A percentile compares a stretch with the other conserved stretches of the same genome.
These are phyloP conservation scores for Trypanosoma lewisi DNA, from an alignment of 208 protist species.

Conservation along the genomic window DNA sequence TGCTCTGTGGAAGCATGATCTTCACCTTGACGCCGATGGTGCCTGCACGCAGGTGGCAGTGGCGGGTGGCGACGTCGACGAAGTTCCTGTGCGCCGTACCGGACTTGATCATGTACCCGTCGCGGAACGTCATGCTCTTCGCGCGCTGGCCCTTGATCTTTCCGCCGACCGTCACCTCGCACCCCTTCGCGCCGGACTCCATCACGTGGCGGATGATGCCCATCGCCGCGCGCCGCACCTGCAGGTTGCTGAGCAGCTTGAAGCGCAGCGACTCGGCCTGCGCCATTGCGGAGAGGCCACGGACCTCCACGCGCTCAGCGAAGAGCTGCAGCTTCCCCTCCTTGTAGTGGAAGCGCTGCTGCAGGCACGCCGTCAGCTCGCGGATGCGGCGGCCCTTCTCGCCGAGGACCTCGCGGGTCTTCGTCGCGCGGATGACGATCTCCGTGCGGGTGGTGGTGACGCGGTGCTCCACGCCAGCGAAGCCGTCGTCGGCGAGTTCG, in stretches of 20 bases:
- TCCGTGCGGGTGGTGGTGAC: constrained; percentile 95
- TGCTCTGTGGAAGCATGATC: constrained; percentile 97
- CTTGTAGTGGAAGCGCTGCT: constrained; percentile 98
- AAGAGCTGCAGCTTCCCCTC: constrained; percentile 95
- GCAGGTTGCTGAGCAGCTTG: constrained; percentile 98
- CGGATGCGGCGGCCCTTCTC: constrained; percentile 97
- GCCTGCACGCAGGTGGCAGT: constrained; percentile 98
- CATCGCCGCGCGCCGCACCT: constrained; percentile 98
- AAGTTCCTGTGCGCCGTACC: constrained; percentile 93
- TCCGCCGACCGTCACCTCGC: constrained; percentile 98
- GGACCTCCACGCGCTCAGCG: constrained; percentile 95
- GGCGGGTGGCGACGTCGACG: constrained; percentile 94
- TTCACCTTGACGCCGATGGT: constrained; percentile 98
- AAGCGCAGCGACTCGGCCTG: constrained; percentile 98
- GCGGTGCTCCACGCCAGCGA: constrained; percentile 96
- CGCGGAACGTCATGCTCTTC: constrained; percentile 99
- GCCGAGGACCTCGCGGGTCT: constrained; percentile 96
- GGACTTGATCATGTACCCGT: constrained; percentile 99
- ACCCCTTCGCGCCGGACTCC: constrained; percentile 98
- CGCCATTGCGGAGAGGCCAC: constrained; percentile 98
- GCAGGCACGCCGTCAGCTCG: constrained; percentile 97
- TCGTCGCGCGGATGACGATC: constrained; percentile 98
- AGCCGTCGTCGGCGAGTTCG: too few relatives aligned
- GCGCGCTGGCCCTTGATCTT: constrained; percentile 99
- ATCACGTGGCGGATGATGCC: constrained; percentile 98